Base-by-base conservation (phyloP, 169 alveolate genomes). In the Plasmodium falciparum region DNA sequence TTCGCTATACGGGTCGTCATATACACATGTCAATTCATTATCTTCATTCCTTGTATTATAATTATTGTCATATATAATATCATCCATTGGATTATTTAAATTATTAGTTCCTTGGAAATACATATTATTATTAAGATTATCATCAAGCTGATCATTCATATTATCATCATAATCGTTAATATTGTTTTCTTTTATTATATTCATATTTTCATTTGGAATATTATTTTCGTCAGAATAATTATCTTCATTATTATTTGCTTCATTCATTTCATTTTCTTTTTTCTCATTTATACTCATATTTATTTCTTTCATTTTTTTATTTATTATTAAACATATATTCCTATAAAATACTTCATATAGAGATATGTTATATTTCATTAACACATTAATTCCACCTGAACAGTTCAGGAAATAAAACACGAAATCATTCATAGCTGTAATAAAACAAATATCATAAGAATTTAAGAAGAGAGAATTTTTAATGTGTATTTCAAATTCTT, bases 301-400 rank as follows among this genome's bases (percentile, higher is more conserved):
- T 61, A 86, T 54, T 43, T 73, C 88, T 72, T 86, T 86, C 92
- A 86, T 72, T 73, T 73, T 86, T 72, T 49, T 59, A 86, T 86
- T 86, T 59, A 86, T 86, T 71, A 72, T 72, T 86, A 86, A 49
- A 86, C 92, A 86, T 12, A 86, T 86, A 33, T 54, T 86, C 73
- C 50, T 73, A 66, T 86, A 86, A 33, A 54, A 50, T n/a, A 61
- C 62, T 65, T 86, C 75, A 45, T 45, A 86, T 29, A 86, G 47
- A 15, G 72, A 0, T 39, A 86, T 71, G 47, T 86, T 62, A 74
- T 86, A 72, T 59, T 29, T 70, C 33, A 47, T 33, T 86, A 86
- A 61, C n/a, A 86, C 29, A 62, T 86, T 52, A 45, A 86, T 86
- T 72, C 92, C 92, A 86, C 92, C 92, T 73, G 88, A 86, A 62